Evolutionary conservation across 1,284 basidiomycete genomes (phyloP).

Genomic region (Cystobasidium sp.): DNA sequence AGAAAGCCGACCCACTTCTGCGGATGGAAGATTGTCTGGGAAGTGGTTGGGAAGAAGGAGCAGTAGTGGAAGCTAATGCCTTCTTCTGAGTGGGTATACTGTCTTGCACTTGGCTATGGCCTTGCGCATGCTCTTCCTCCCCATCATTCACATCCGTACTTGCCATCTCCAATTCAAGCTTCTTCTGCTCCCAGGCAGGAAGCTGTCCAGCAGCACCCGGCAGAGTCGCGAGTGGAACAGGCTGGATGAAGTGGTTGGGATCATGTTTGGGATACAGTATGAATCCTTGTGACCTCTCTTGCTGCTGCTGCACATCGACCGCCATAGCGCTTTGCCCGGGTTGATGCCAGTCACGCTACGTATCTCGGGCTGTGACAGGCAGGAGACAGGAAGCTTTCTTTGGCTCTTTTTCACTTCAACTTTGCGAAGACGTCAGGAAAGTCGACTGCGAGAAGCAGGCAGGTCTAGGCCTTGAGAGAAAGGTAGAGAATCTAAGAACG

Average conservation of each 20-base stretch:
- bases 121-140: constrained; percentile 2
- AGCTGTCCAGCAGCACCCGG: constrained; percentile 32
- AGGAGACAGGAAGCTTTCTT: too few relatives aligned
- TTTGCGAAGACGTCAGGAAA: too few relatives aligned
- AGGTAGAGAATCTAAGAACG: too few relatives aligned
- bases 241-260: constrained; percentile 22
- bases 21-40: constrained; percentile 9
- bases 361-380: too few relatives aligned
- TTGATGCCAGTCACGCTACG: too few relatives aligned
- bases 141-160: not conserved
- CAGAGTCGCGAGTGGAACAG: constrained; percentile 25
- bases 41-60: not conserved
- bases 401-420: too few relatives aligned
- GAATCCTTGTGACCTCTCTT: constrained; percentile 20
- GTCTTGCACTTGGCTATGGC: too few relatives aligned
- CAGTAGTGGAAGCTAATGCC: not conserved
- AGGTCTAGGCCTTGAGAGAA: too few relatives aligned
- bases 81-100: not conserved
- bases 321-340: constrained; percentile 12
- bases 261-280: constrained; percentile 33
- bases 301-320: not conserved
- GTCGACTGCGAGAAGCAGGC: too few relatives aligned
- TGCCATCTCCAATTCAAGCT: constrained; percentile 39
- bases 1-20: constrained; percentile 16
- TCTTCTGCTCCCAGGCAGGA: constrained; percentile 43